A percentile compares a stretch with the other conserved stretches of the same genome.
phyloP scores from a whole-genome alignment of 768 basidiomycete species.

The Amanita fuliginea region DNA sequence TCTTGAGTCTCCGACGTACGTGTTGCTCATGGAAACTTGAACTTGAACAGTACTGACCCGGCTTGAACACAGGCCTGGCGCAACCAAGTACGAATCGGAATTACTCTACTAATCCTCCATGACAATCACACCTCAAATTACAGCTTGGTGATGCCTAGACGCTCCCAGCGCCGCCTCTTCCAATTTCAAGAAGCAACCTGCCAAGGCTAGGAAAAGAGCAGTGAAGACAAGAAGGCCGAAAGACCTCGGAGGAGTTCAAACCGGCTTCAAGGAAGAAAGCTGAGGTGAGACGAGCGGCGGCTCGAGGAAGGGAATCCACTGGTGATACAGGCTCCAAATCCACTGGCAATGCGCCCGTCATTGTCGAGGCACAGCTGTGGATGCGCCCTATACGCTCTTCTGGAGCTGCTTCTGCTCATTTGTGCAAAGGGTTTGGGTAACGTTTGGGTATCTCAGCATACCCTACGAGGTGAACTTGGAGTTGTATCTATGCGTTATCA shows the following conservation, averaged over 20 bases:
- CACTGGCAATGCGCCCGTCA: slow-evolving; percentile 42
- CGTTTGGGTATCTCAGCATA: slow-evolving; percentile 58
- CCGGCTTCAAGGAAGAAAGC: slow-evolving; percentile 10
- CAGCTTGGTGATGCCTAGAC: slow-evolving; percentile 26
- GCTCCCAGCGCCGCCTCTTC: slow-evolving; percentile 11
- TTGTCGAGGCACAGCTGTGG: slow-evolving; percentile 36
- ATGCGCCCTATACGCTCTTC: slow-evolving; percentile 55
- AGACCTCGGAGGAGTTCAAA: slow-evolving; percentile 8
- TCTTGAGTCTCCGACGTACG: not conserved
- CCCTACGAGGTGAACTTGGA: slow-evolving; percentile 57
- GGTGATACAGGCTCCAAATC: slow-evolving; percentile 27
- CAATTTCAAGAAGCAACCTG: slow-evolving; percentile 4
- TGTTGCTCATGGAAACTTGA: not conserved
- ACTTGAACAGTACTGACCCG: no score
- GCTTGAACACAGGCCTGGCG: no score
- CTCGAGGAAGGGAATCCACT: no score
- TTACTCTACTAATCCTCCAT: not conserved
- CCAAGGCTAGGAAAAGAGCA: slow-evolving; percentile 8
- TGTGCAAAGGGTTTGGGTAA: slow-evolving; percentile 68
- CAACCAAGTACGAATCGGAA: not conserved
- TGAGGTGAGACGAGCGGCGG: not conserved
- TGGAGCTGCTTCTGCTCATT: slow-evolving; percentile 73
- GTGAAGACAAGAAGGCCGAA: slow-evolving; percentile 5
- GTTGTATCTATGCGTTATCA: not conserved
- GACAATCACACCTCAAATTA: slow-evolving; percentile 22